Conservation (phyloP, 495 filamentous ascomycete species). For the Penicillium maclennaniae region DNA sequence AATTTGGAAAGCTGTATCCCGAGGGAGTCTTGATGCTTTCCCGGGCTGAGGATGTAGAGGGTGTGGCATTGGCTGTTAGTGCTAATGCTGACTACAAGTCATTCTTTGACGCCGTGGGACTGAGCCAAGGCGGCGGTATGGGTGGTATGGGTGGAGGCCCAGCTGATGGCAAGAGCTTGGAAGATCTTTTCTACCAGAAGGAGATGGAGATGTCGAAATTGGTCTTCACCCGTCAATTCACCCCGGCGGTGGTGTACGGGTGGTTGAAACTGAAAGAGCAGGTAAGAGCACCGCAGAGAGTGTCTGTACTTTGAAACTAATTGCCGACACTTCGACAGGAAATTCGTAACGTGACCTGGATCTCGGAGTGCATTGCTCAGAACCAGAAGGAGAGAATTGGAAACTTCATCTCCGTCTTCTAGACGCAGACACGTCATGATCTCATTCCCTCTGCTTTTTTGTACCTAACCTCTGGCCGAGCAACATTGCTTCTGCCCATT, state of each 20-base stretch:
- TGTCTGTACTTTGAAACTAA: constrained; percentile 3
- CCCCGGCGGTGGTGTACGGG: constrained; percentile 89
- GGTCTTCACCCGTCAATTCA: constrained; percentile 95
- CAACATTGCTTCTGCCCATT: constrained; percentile 16
- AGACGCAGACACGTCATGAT: constrained; percentile 21
- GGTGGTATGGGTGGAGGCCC: constrained; percentile 81
- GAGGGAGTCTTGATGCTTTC: constrained; percentile 94
- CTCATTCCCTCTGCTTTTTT: constrained; percentile 9
- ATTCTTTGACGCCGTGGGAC: constrained; percentile 89
- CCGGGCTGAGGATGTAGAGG: constrained; percentile 91
- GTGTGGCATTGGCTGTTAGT: constrained; percentile 87
- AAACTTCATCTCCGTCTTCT: constrained; percentile 98
- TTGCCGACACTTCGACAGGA: constrained; percentile 57
- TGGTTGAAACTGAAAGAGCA: constrained; percentile 98
- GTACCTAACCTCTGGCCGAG: constrained; percentile 22
- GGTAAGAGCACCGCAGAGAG: constrained; percentile 50
- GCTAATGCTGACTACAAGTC: constrained; percentile 86
- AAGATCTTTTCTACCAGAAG: constrained; percentile 98
- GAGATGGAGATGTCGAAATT: constrained; percentile 97
- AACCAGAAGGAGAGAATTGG: constrained; percentile 98
- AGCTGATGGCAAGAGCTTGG: constrained; percentile 81
- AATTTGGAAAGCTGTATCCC: constrained; percentile 83
- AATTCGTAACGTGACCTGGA: constrained; percentile 99
- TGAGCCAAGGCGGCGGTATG: constrained; percentile 70
- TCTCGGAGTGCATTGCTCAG: constrained; percentile 98